Conservation (phyloP, 2,329 filamentous ascomycete species). For the Colletotrichum gigasporum region DNA sequence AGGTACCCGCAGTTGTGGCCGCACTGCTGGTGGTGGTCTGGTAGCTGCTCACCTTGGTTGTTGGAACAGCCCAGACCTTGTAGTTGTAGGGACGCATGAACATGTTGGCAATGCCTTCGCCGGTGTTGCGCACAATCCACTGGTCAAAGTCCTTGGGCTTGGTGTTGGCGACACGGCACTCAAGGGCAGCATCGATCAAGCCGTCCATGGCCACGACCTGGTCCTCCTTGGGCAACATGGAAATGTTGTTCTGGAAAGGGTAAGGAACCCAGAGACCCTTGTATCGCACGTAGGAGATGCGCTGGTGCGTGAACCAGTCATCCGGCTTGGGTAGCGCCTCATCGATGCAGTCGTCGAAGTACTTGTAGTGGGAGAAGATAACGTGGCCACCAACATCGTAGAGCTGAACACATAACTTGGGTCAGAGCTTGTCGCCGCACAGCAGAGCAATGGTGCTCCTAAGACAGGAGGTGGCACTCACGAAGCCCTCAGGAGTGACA, state of each 20-base stretch:
- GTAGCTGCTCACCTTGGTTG: slow-evolving; percentile 79
- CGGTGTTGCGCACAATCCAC: slow-evolving; percentile 95
- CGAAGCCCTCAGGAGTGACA: slow-evolving; percentile 94
- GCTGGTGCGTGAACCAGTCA: slow-evolving; percentile 98
- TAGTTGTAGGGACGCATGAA: slow-evolving; percentile 99
- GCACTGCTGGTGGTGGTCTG: too few species aligned
- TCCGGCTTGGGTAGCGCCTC: slow-evolving; percentile 93
- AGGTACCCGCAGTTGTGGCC: too few species aligned
- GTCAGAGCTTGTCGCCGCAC: slow-evolving; percentile 15
- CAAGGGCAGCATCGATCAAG: slow-evolving; percentile 92
- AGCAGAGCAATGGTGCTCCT: background rate
- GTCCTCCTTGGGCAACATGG: slow-evolving; percentile 96
- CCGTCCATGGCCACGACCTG: slow-evolving; percentile 95
- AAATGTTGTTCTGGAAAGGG: slow-evolving; percentile 99
- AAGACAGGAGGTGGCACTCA: slow-evolving; percentile 65
- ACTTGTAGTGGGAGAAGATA: slow-evolving; percentile 99
- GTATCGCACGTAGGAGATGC: slow-evolving; percentile 98
- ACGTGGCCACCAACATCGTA: slow-evolving; percentile 99
- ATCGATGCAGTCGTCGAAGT: slow-evolving; percentile 99
- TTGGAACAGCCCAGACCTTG: slow-evolving; percentile 99
- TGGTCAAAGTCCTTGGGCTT: slow-evolving; percentile 98
- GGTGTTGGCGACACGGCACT: slow-evolving; percentile 83
- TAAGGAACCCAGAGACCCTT: slow-evolving; percentile 97
- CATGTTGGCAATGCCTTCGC: slow-evolving; percentile 86
- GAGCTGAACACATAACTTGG: slow-evolving; percentile 66